Evolutionary conservation across 768 basidiomycete genomes (phyloP).

Genomic region (Xerocomus spinulosus): DNA sequence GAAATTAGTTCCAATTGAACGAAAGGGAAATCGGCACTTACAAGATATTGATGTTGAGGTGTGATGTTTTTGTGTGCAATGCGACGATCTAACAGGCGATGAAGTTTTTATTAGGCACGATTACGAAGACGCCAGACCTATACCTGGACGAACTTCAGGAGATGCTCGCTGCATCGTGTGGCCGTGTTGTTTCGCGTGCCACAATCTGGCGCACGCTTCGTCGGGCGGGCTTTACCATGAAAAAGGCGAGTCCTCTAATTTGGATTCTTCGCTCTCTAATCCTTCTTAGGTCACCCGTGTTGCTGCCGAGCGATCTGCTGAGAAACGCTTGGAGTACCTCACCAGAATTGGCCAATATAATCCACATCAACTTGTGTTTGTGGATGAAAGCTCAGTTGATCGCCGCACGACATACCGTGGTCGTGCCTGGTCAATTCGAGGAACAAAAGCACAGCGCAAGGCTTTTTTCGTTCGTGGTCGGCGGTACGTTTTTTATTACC

Average conservation of each 20-base stretch:
- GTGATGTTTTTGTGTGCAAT: not conserved
- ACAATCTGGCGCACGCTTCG: slow-evolving; percentile 1
- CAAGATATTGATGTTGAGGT: not conserved
- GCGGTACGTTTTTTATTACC: not conserved
- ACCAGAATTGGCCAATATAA: not conserved
- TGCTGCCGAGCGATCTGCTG: not conserved
- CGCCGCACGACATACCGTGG: not conserved
- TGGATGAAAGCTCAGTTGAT: not conserved
- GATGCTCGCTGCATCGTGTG: not conserved
- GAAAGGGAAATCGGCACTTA: not conserved
- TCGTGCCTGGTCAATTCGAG: slow-evolving; percentile 1
- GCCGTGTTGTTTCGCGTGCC: not conserved
- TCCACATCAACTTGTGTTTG: no score
- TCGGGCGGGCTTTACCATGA: not conserved
- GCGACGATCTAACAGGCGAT: not conserved
- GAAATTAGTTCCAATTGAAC: not conserved
- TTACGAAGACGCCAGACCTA: not conserved
- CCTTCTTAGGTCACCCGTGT: not conserved
- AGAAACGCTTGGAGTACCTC: not conserved
- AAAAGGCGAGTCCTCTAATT: not conserved
- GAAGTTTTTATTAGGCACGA: not conserved
- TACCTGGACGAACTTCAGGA: no score
- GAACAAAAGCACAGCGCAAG: slow-evolving; percentile 1
- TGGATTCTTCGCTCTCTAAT: not conserved
- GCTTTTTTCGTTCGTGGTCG: not conserved